Base-by-base conservation (phyloP, 257 asterid genomes). In the Solanum etuberosum region DNA sequence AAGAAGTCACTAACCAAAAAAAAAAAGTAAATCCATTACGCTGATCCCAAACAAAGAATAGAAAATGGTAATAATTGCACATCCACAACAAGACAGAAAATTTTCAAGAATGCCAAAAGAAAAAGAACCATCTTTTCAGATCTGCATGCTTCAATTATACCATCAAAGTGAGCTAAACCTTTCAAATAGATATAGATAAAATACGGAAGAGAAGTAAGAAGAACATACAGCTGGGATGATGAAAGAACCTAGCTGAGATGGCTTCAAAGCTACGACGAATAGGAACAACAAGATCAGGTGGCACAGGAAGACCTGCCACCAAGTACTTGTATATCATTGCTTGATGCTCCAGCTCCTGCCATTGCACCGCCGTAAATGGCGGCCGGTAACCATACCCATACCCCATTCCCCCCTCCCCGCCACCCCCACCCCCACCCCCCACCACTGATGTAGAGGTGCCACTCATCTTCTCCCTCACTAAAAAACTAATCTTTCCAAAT, bases 291-390 rank as follows among this genome's bases (percentile, higher is more conserved):
- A 96, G 98, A 90, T 96, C 98, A 1, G 98, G 96, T 35, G 99
- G 98, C 70, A 96, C 94, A 1, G 98, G 98, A 84, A 96, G 42
- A 54, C 98, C 99, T 86, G 98, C 98, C 80, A 92, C 91, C 46
- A 96, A 91, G 89, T 96, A 96, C 93, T 96, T 96, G 80, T 96
- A 96, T 83, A 96, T 94, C 98, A 95, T 96, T 78, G 99, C 98
- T 92, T 96, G 99, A 86, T 94, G 98, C 89, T 95, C 98, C 93
- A 96, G 95, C 91, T 96, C 99, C 92, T 96, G 99, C 98, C 99
- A 94, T 87, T 96, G 98, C 88, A 93, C 95, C 29, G 99, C 96
- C 31, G 98, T 96, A 86, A 96, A 95, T 13, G 98, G 98, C 34
- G 97, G 93, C 89, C 91, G 86, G 88, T 93, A 95, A 40, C 91